Conservation (phyloP, 805 yeast species). For the Ogataea paraovalis region DNA sequence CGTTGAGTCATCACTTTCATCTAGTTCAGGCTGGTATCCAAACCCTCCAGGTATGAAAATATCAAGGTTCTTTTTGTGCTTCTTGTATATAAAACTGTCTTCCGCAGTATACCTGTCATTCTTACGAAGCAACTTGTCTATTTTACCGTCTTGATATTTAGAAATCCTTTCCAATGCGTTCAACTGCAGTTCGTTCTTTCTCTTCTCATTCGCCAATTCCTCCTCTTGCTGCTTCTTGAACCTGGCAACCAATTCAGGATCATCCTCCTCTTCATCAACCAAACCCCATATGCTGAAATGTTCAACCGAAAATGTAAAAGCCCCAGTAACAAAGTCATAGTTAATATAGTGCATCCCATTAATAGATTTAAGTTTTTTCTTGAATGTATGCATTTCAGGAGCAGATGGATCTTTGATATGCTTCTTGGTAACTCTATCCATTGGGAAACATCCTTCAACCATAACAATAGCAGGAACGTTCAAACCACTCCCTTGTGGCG, state of each 20-base stretch:
- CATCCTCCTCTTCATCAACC: conserved; percentile 60
- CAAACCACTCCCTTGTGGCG: conserved; percentile 62
- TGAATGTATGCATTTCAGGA: conserved; percentile 42
- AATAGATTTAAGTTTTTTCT: conserved; percentile 46
- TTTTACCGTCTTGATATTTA: conserved; percentile 11
- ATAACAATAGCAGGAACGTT: conserved; percentile 77
- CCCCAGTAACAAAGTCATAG: conserved; percentile 68
- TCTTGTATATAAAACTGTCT: conserved; percentile 31
- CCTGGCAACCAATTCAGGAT: conserved; percentile 37
- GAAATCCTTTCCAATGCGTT: conserved; percentile 21
- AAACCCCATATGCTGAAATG: conserved; percentile 97
- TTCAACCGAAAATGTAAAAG: conserved; percentile 78
- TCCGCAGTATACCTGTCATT: conserved; percentile 10
- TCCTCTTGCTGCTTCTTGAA: conserved; percentile 27
- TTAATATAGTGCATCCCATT: conserved; percentile 77
- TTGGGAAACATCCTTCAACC: conserved; percentile 57
- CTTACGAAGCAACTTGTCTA: conserved; percentile 1
- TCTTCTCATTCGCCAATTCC: conserved; percentile 15
- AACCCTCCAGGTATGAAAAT: conserved; percentile 31
- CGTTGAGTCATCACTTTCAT: not conserved
- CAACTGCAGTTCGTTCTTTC: conserved; percentile 14
- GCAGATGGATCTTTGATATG: conserved; percentile 31
- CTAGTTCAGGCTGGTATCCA: conserved; percentile 14
- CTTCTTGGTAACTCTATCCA: conserved; percentile 23
- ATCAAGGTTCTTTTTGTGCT: conserved; percentile 19